Base-by-base conservation (phyloP, 2,329 filamentous ascomycete species). In the Aspergillus niger region DNA sequence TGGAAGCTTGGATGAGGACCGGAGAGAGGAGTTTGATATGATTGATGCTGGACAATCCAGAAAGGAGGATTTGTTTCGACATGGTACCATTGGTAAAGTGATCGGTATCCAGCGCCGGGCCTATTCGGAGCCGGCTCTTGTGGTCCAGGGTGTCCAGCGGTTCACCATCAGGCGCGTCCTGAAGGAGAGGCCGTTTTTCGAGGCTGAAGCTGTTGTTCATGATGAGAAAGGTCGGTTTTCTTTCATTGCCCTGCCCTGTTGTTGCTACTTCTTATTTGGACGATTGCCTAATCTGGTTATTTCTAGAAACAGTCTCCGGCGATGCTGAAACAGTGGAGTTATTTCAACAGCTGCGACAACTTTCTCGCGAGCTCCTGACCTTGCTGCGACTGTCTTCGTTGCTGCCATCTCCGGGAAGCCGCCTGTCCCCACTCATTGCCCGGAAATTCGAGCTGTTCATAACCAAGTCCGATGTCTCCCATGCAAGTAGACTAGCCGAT, bases 361-460 rank as follows among this genome's bases (percentile, higher is more conserved):
- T 94, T 48, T 96, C 93, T 5, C 85, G 91, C 62, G 94, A 98
- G 76, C 86, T 98, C 44, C 85, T 98, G 24, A 89, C 91, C 2
- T 86, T 97, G 24, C 83, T 98, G 30, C 86, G 93, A 54, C 85
- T 98, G 6, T 93, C 92, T 2, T 91, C 92, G 2, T 84, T 97
- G n/a, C 82, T 97, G 15, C 88, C 91, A 17, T 86, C 91, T 60
- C 84, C 86, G 44, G 86, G 87, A 26, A 83, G 86, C 0, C 83
- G 84, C 3, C 80, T 98, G 15, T 93, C 92, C 3, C 93, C 94
- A 0, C 80, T 94, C n/a, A 84, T 98, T 55, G 92, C 92, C 0
- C 87, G 92, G 54, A 87, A 93, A 55, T 85, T 99, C 47, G 93
- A 98, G 71, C 79, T 93, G 56, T 95, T 92, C 76, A 97, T 99